Base-by-base conservation (phyloP, 2,329 filamentous ascomycete genomes). In the Harringtonia aguacate region DNA sequence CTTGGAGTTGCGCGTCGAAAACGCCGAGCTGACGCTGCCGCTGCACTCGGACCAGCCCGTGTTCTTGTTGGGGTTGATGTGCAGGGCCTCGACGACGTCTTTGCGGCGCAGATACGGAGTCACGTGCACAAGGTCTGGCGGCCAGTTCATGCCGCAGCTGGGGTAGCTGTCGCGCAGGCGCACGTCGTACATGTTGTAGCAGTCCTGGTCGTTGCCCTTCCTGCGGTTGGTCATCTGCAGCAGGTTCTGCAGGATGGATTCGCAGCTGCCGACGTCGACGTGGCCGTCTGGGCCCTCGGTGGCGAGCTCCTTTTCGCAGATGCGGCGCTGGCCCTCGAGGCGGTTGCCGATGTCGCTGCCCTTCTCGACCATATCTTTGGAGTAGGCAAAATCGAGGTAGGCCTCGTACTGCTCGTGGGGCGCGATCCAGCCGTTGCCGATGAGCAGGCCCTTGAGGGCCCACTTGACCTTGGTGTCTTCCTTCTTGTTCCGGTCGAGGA, bases 401-500 rank as follows among this genome's bases (percentile, higher is more conserved):
- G 90, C 73, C 27, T 83, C 80, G 61, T 97, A 98, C 60, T 99
- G 92, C 39, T 95, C 86, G 8, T 69, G 68, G 1, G 90, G 89
- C 3, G 89, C 85, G 43, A 98, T 90, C 92, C 94, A 99, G 33
- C 90, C 92, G 59, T 98, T 99, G 44, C 94, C 94, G 48, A 99
- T 97, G 30, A 98, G 61, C 18, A 98, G 68, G 9, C 90, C 92
- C 52, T 81, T 75, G 24, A 99, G 66, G 41, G 83, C 82, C 92
- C 90, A 98, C 22, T 64, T 61, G 34, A 66, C 59, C 43, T 66
- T 63, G 6, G 65, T 63, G 20, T 57, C 57, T 14, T 64, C 61
- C n/a, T 68, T 67, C 56, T 84, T 82, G 67, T 98, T 98, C 48
- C 87, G 86, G 39, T 88, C 81, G 46, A 95, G 70, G 44, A 98